Evolutionary conservation across 257 asterid species (phyloP).

Genomic region (Solanum medicagineum): DNA sequence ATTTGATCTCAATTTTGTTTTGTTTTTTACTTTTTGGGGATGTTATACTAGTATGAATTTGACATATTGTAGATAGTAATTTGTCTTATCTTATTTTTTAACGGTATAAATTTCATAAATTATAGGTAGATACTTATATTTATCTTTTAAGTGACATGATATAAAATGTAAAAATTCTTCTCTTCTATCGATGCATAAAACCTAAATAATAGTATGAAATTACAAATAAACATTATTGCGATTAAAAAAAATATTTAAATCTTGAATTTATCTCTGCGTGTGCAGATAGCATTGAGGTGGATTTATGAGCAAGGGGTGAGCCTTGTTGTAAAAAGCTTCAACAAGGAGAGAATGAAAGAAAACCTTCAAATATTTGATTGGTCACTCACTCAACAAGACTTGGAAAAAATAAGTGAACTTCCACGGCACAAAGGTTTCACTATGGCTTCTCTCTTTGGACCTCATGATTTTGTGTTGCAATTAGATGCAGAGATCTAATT

Average conservation of each 20-base stretch:
- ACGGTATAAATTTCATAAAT: not conserved
- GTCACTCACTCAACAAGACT: constrained; percentile 24
- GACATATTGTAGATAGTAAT: too few relatives aligned
- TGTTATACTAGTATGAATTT: not conserved
- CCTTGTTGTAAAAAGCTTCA: constrained; percentile 41
- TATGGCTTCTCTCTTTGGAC: constrained; percentile 23
- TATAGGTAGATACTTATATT: too few relatives aligned
- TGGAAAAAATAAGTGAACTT: constrained; percentile 22
- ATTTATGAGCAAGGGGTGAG: constrained; percentile 45
- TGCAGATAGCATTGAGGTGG: constrained; percentile 53
- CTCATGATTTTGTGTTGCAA: constrained; percentile 30
- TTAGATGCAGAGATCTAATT: constrained; percentile 30
- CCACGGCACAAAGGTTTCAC: constrained; percentile 27
- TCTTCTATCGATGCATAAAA: too few relatives aligned
- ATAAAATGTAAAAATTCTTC: not conserved
- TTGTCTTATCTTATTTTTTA: too few relatives aligned
- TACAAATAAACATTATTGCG: not conserved
- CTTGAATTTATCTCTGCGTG: not conserved
- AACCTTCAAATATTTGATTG: constrained; percentile 47
- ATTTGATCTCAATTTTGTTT: too few relatives aligned
- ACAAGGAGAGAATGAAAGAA: constrained; percentile 45
- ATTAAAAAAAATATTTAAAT: not conserved
- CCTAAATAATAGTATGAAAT: not conserved
- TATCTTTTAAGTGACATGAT: not conserved
- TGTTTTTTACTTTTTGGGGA: too few relatives aligned